Evolutionary conservation across 352 stramenopile genomes (phyloP), one percentile per base, ranked within the genome.

Genomic region (Phytophthora litchii): DNA sequence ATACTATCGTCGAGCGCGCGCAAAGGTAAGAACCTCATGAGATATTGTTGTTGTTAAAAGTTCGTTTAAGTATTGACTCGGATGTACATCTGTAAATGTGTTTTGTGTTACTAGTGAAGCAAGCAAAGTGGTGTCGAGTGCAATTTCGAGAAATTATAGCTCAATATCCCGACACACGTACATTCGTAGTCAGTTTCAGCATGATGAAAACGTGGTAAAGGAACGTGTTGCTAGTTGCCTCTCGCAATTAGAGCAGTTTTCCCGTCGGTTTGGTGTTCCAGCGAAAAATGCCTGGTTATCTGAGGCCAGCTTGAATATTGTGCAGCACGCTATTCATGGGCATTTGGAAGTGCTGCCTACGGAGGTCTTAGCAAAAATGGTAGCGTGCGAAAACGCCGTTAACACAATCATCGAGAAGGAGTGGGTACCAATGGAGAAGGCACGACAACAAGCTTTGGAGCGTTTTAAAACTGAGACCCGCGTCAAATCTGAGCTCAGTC

Each of bases 271-370:
- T 55, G 80, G 78, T 0, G 65, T 89, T 21, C 54, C 74, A 31
- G 49, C 65, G 5, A 77, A 76, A 38, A 78, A 64, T 36, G 47
- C 36, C 1, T 31, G 75, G 19, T 45, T 92, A 25, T 77, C 78
- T 1, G 74, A 75, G 27, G 65, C 74, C 13, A 79, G 86, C 41
- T 44, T 87, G 5, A 51, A 70, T 13, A 54, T 87, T 21, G 78
- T 86, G 0, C 80, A 85, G 29, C 70, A 79, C 32, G 78, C 82
- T 36, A 44, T 92, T 23, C 70, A 87, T 21, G 75, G 68, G 0
- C 82, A 90, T 58, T 60, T 90, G 8, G 76, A 87, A 59, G 65
- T 88, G 9, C 47, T 90, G 1, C 73, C 82, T 8, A 60, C 72
- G 0, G 66, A 81, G 1, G 76, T 90, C 0, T 72, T 90, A 35